Base-by-base conservation (phyloP, 805 yeast genomes). In the Myxozyma geophila region DNA sequence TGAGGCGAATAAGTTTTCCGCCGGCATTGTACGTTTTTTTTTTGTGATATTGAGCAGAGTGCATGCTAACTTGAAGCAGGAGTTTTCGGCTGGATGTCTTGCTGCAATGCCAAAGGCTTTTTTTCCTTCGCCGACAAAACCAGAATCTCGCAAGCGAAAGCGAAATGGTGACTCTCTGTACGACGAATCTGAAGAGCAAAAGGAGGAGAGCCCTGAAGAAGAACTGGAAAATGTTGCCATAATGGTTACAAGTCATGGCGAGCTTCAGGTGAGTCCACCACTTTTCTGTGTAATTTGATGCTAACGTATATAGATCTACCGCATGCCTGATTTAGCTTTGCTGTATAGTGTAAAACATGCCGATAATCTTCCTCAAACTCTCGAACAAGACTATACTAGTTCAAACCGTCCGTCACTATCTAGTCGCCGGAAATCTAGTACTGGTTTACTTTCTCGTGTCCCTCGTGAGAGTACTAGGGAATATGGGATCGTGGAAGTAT, bases 401-500 rank as follows among this genome's bases (percentile, higher is more conserved):
- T 4, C 57, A 1, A 17, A 9, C 9, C 50, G 60, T 21, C 60
- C 55, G 2, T 17, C 55, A 1, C 13, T 44, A 35, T 12, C 54
- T 4, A 28, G 23, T 21, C 33, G 63, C 13, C 66, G 68, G 10
- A 64, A 58, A 49, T 64, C 68, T 7, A 58, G 66, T 50, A 55
- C 54, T 8, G 60, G 66, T 4, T 9, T 58, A 12, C n/a, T 54
- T 6, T 43, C 62, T 9, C 54, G 43, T 7, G 35, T 39, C 5
- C 21, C 35, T 8, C 36, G 56, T 8, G 52, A 52, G 15, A 33
- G 39, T 9, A 41, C 33, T 6, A 48, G 44, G 12, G 57, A 58
- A 7, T 58, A 50, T 41, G 41, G 53, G 3, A 60, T 69, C 5
- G 62, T 49, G 40, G 72, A 89, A 74, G 80, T 88, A 0, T 81